Evolutionary conservation across 140 eudicot genomes (phyloP).

Genomic region (Cichorium intybus): DNA sequence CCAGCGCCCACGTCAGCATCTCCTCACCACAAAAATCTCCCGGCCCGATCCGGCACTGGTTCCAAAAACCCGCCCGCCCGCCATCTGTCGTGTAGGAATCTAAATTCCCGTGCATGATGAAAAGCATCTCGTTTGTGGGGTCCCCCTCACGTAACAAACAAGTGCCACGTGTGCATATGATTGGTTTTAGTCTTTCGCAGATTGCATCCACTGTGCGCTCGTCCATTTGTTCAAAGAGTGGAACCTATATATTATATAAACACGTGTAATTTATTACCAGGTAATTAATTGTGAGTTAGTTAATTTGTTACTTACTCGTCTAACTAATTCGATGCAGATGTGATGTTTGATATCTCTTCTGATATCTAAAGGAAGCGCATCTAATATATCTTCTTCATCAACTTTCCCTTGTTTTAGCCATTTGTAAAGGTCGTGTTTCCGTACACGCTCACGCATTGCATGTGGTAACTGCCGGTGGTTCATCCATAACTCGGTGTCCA

Average conservation of each 20-base stretch:
- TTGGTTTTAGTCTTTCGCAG: constrained; percentile 59
- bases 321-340: constrained; percentile 73
- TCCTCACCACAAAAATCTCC: constrained; percentile 93
- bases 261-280: too few relatives aligned
- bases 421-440: constrained; percentile 57
- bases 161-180: constrained; percentile 46
- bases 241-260: constrained; percentile 68
- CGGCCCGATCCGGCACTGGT: constrained; percentile 52
- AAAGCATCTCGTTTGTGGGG: constrained; percentile 64
- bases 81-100: constrained; percentile 85
- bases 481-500: constrained; percentile 89
- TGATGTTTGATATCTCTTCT: constrained; percentile 84
- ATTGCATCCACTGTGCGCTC: constrained; percentile 71
- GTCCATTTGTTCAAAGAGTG: constrained; percentile 82
- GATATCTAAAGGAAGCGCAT: constrained; percentile 66
- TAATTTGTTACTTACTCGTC: constrained; percentile 48
- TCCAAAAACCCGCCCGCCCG: constrained; percentile 73
- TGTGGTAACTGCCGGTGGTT: constrained; percentile 75
- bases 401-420: constrained; percentile 76
- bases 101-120: constrained; percentile 70
- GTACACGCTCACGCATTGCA: constrained; percentile 56
- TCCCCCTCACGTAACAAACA: constrained; percentile 75
- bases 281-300: too few relatives aligned
- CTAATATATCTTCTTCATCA: constrained; percentile 63
- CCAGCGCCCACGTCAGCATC: constrained; percentile 70